Percentiles rank a stretch among this genome's conserved stretches.
phyloP scores from a whole-genome alignment of 257 asterid genomes.

The Solanum corneliomulleri region DNA sequence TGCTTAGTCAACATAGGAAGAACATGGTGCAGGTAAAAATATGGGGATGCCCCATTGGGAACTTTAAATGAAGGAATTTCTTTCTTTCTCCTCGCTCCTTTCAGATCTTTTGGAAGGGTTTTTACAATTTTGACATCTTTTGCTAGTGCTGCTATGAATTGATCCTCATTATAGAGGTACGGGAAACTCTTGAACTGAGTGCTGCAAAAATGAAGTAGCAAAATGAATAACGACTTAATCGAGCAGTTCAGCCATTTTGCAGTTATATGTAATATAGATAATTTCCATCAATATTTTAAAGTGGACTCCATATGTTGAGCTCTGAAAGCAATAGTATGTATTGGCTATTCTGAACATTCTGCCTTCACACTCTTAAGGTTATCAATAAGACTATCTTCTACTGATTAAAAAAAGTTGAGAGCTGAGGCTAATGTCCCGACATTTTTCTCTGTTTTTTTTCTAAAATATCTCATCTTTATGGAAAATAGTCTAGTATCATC shows the following conservation, averaged over 20 bases:
- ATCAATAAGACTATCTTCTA: neutral
- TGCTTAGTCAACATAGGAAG: slow-evolving; percentile 68
- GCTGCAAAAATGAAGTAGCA: slow-evolving; percentile 34
- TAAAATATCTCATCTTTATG: neutral
- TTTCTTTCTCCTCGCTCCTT: slow-evolving; percentile 93
- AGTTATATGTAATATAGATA: neutral
- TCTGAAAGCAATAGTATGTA: neutral
- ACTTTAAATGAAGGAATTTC: slow-evolving; percentile 91
- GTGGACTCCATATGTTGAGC: neutral
- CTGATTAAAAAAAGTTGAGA: neutral
- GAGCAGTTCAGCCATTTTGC: neutral
- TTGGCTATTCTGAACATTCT: neutral
- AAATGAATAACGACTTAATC: neutral
- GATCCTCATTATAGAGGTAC: slow-evolving; percentile 85
- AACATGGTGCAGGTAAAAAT: slow-evolving; percentile 83
- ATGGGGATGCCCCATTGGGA: slow-evolving; percentile 52
- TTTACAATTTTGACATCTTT: slow-evolving; percentile 70
- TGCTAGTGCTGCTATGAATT: slow-evolving; percentile 64
- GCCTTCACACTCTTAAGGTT: neutral
- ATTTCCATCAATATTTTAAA: neutral
- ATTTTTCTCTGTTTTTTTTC: neutral
- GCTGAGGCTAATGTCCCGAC: neutral
- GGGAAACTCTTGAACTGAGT: slow-evolving; percentile 97
- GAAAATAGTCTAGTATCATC: neutral
- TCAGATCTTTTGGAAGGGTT: slow-evolving; percentile 83